Base-by-base conservation (phyloP, 208 protist genomes). In the Trypanosoma lewisi region DNA sequence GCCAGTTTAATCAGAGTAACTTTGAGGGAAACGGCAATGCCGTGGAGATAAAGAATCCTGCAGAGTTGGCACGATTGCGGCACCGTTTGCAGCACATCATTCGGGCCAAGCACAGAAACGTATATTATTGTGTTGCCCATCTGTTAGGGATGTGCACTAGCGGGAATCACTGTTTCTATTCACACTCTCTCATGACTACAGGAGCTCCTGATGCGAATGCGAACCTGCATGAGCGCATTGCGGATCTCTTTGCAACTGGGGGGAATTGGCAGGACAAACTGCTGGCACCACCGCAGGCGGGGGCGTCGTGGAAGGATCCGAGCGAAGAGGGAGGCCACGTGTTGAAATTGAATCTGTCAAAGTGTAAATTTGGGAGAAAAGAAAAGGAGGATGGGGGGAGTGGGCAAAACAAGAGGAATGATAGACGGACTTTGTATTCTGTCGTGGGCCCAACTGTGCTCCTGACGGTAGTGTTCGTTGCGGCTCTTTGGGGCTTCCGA, bases 1-100 rank as follows among this genome's bases (percentile, higher is more conserved):
- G 89, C 47, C 85, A 93, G 68, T 93, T 89, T 42, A 96, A 96
- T 59, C 85, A 96, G 60, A 96, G 84, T 68, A 90, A 89, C 58
- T 92, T 81, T 64, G 89, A 96, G 56, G 80, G 63, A 21, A 92
- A 86, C 28, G 61, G 49, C 25, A 65, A 73, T 31, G n/a, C 23
- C 16, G 56, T 87, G 4, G 88, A 95, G 31, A 42, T 85, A 3
- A 65, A 83, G 21, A 80, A 73, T 28, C 53, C 60, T 8, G 64
- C 77, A 8, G 84, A 92, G 37, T 30, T 85, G 30, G 70, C 61
- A 6, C 69, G 81, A 23, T 74, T 90, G 49, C 82, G 87, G 74
- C 84, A 88, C 33, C 85, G 89, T 23, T 59, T 95, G 31, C 78
- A 82, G 57, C 82, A 81, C 25, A 76, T 82, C 48, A 78, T 89